Conservation (phyloP, 2,329 filamentous ascomycete species). For the Aureobasidium sp. region DNA sequence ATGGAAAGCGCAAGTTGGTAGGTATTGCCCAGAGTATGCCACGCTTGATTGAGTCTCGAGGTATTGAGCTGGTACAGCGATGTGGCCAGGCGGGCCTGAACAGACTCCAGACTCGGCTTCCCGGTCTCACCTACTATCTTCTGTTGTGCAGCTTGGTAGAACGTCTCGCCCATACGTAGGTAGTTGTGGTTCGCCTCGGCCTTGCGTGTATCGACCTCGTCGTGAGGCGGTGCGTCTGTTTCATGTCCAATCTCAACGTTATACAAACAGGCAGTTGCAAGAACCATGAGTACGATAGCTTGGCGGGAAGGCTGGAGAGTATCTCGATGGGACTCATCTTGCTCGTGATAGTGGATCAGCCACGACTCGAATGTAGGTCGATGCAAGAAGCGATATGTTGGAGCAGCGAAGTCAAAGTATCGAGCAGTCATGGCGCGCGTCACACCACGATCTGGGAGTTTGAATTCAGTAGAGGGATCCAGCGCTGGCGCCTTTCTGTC, state of each 20-base stretch:
- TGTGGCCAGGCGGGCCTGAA: constrained; percentile 19
- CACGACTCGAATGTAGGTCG: constrained; percentile 1
- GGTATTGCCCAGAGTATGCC: constrained; percentile 27
- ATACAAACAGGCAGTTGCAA: constrained; percentile 8
- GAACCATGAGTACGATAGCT: constrained; percentile 12
- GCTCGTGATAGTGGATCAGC: not conserved
- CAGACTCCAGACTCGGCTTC: constrained; percentile 17
- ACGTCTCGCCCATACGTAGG: not conserved
- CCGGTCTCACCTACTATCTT: constrained; percentile 15
- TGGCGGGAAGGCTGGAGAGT: not conserved
- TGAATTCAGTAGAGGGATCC: no score
- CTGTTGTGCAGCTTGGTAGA: not conserved
- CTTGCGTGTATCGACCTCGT: not conserved
- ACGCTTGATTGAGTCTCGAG: constrained; percentile 27
- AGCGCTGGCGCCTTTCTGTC: constrained; percentile 1
- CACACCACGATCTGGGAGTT: not conserved
- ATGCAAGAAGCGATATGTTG: constrained; percentile 9
- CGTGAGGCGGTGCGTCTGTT: not conserved
- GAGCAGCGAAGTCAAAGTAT: constrained; percentile 14
- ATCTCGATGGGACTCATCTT: not conserved
- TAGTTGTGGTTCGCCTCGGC: not conserved
- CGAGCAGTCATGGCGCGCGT: not conserved
- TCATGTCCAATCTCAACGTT: not conserved
- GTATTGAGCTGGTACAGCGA: constrained; percentile 19
- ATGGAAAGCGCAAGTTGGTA: constrained; percentile 20